Evolutionary conservation across 371 early-diverging fungal species (phyloP).

Genomic region (Synchytrium microbalum): DNA sequence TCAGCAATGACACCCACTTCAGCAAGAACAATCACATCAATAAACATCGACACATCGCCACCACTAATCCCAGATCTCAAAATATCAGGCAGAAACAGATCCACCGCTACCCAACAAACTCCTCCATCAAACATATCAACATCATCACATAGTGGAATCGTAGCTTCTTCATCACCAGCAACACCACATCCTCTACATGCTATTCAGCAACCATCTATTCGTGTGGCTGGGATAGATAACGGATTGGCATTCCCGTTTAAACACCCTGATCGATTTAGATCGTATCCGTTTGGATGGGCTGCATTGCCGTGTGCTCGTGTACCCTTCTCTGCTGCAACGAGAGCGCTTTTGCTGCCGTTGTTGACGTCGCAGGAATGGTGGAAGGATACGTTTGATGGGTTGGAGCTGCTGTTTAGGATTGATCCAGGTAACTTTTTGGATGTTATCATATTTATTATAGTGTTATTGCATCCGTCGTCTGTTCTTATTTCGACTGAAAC

Average conservation of each 20-base stretch:
- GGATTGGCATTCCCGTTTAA: slow-evolving; percentile 89
- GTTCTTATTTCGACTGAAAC: too few relatives aligned
- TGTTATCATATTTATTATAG: too few relatives aligned
- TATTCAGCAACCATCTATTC: slow-evolving; percentile 15
- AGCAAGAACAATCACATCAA: neutral
- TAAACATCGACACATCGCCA: neutral
- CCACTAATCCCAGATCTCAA: neutral
- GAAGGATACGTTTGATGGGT: slow-evolving; percentile 57
- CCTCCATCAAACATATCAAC: slow-evolving; percentile 1
- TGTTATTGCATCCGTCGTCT: too few relatives aligned
- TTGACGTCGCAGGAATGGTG: slow-evolving; percentile 73
- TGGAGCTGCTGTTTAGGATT: slow-evolving; percentile 55
- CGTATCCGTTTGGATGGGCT: slow-evolving; percentile 86
- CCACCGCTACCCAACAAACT: slow-evolving; percentile 4
- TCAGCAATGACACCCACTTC: neutral
- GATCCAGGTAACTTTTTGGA: slow-evolving; percentile 48
- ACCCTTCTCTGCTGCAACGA: slow-evolving; percentile 64
- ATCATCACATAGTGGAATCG: slow-evolving; percentile 6
- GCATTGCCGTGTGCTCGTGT: slow-evolving; percentile 52
- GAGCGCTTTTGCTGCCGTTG: slow-evolving; percentile 53
- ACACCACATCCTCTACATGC: slow-evolving; percentile 7
- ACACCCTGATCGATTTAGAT: slow-evolving; percentile 83
- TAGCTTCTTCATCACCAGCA: slow-evolving; percentile 9
- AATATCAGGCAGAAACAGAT: slow-evolving; percentile 2
- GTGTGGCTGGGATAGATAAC: slow-evolving; percentile 82